Evolutionary conservation across 129 eudicot genomes (phyloP).

Genomic region (Artemisia annua): DNA sequence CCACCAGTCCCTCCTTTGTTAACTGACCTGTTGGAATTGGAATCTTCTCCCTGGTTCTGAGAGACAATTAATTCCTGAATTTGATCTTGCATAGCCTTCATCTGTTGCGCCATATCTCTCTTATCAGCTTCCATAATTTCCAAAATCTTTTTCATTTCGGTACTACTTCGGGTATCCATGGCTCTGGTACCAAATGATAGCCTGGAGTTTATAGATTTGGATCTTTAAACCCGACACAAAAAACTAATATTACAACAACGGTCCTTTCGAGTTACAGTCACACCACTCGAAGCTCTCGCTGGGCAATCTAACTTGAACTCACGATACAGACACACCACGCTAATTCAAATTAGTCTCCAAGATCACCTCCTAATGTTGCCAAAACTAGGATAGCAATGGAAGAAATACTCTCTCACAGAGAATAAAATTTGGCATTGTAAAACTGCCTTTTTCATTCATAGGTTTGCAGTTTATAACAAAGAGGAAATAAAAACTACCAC

Average conservation of each 20-base stretch:
- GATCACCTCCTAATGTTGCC: conserved; percentile 3
- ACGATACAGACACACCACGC: conserved; percentile 5
- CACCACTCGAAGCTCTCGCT: background rate
- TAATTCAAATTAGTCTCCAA: conserved; percentile 1
- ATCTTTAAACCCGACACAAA: background rate
- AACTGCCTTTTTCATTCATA: background rate
- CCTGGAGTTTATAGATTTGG: background rate
- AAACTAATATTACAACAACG: background rate
- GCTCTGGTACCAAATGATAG: too few relatives aligned
- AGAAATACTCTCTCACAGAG: background rate
- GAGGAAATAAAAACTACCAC: background rate
- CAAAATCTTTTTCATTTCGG: too few relatives aligned
- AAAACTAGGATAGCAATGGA: background rate
- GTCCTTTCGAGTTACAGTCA: background rate
- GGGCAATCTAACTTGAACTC: conserved; percentile 1
- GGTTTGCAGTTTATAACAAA: background rate
- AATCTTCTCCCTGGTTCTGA: too few relatives aligned
- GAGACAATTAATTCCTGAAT: too few relatives aligned
- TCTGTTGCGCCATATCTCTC: too few relatives aligned
- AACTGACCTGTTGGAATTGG: too few relatives aligned
- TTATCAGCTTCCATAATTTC: too few relatives aligned
- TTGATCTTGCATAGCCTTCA: too few relatives aligned
- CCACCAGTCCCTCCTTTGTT: too few relatives aligned
- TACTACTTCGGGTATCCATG: too few relatives aligned
- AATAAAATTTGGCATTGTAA: background rate